phyloP scores from a whole-genome alignment of 306 rosid species.

The Amphicarpaea edgeworthii region DNA sequence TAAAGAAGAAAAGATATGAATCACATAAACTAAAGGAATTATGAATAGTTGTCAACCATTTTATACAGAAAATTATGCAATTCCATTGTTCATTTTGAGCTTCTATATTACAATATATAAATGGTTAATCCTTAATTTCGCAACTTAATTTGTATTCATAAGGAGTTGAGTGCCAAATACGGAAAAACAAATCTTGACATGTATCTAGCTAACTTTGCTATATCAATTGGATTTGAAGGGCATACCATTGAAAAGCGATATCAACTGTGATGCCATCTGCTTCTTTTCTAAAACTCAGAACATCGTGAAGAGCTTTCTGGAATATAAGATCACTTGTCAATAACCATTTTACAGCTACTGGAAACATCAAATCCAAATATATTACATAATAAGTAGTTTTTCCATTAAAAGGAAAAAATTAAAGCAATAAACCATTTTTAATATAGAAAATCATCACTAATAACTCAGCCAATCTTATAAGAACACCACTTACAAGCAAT shows the following conservation, averaged over 20 bases:
- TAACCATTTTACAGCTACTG: constrained; percentile 39
- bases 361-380: constrained; percentile 43
- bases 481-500: constrained; percentile 12
- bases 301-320: constrained; percentile 92
- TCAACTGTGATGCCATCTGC: constrained; percentile 76
- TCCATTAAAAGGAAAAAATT: constrained; percentile 9
- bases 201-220: constrained; percentile 13
- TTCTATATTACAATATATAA: constrained; percentile 8
- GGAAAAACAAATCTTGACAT: constrained; percentile 6
- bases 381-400: constrained; percentile 18
- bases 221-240: constrained; percentile 27
- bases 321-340: constrained; percentile 52
- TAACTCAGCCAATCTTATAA: too few relatives aligned
- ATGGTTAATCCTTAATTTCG: constrained; percentile 22
- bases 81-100: constrained; percentile 22
- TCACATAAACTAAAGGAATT: constrained; percentile 35
- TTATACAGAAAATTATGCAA: constrained; percentile 38
- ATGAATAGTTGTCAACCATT: constrained; percentile 30
- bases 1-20: constrained; percentile 47
- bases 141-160: constrained; percentile 25
- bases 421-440: background rate
- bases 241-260: constrained; percentile 93
- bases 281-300: constrained; percentile 88
- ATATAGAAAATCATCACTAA: constrained; percentile 1
- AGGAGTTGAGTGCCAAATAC: constrained; percentile 10